Base-by-base conservation (phyloP, 1,139 yeast species). In the Saccharomycopsis crataegensis region DNA sequence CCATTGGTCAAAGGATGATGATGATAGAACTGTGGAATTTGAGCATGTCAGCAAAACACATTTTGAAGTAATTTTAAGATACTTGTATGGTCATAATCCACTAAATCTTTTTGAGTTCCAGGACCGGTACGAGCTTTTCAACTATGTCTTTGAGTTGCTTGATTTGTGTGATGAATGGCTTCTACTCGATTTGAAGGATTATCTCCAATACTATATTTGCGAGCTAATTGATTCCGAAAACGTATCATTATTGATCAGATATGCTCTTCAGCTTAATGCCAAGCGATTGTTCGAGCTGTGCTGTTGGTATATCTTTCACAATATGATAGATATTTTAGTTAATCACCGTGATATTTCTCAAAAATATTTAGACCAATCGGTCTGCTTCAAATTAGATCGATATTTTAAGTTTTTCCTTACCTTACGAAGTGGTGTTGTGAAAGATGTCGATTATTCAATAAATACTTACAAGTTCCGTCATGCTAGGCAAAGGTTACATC, bases 291-390 rank as follows among this genome's bases (percentile, higher is more conserved):
- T 80, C 57, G 71, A 75, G 52, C 76, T 78, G 53, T 80, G 96
- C 62, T 70, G 84, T 43, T 82, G 88, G 82, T 86, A 78, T 59
- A 73, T 88, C 14, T 81, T 78, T 60, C 76, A 79, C 59, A 88
- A 89, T 62, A 67, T 87, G 58, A 90, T 83, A 43, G 65, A 80
- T 5, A 65, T 87, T 31, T 69, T 89, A 48, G 77, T 43, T 2
- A 42, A 46, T 22, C 17, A 48, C n/a, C 11, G 11, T 4, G 16
- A n/a, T 8, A 6, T 34, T 3, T 46, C 51, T 1, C 7, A 33
- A 6, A 52, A 49, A 42, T 33, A 8, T 31, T 43, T 55, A 9
- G 49, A 38, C 22, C 43, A 40, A 33, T 32, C 51, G 4, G 45
- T 55, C 6, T 38, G 48, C 31, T 17, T 31, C 8, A 53, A 42